Base-by-base conservation (phyloP, 163 green algal species). In the Scenedesmus sp. region DNA sequence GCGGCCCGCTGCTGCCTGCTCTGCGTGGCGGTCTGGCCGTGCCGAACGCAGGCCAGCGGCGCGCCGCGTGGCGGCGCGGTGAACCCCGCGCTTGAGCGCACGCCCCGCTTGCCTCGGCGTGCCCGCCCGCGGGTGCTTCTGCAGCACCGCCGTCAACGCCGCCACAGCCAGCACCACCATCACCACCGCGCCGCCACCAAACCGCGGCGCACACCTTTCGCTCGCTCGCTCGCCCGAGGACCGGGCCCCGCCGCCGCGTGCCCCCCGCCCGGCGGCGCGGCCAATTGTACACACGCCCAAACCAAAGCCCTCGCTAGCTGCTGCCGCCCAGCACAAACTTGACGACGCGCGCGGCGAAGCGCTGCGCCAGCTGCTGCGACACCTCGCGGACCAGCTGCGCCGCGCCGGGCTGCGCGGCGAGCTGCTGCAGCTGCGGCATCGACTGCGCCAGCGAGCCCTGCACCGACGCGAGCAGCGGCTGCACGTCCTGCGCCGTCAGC, bases 341-440 rank as follows among this genome's bases (percentile, higher is more conserved):
- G 64, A 93, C 87, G 33, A 80, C 73, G n/a, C 89, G 78, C 5
- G 89, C 89, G 1, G 84, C 70, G 57, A 90, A 85, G 29, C 89
- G 80, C 20, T 69, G 53, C n/a, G 63, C 67, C 15, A 93, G 82
- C 69, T 88, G 70, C 20, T 9, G 58, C 14, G 34, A 53, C 6
- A 93, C 57, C 18, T 84, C 78, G 20, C 71, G 53, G 20, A 84
- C 28, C 26, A 90, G 54, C 20, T 91, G 81, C 28, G 39, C 15
- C 13, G 84, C 82, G 18, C 86, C 87, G 0, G 87, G 87, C 72
- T 86, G 74, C 60, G 77, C 63, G 60, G 87, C 34, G 24, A 84
- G 31, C 54, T 69, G 24, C 54, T 80, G 66, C 54, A 87, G 39
- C 51, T 70, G 82, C 26, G 82, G 82, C 56, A 11, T n/a, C 22